Base-by-base conservation (phyloP, 73 alveolate species). In the Durusdinium trenchii region DNA sequence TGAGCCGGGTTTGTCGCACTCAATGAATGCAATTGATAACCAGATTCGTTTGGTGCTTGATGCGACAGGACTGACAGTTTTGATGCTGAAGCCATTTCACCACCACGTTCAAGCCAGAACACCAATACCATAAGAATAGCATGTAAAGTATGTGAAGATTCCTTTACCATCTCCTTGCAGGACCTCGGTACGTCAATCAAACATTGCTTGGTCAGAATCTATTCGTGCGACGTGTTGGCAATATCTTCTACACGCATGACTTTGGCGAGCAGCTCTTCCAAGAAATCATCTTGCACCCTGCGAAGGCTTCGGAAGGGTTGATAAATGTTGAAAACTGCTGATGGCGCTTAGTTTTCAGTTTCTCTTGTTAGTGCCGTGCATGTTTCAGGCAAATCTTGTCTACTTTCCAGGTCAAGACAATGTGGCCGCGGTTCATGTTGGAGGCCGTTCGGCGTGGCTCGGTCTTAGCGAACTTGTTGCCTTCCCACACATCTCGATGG, bases 211-310 rank as follows among this genome's bases (percentile, higher is more conserved):
- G 94, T 79, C 7, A n/a, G 30, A 36, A 42, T 18, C 20, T 85
- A 23, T 54, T 36, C 42, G 94, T 38, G 51, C 94, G 94, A 35
- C 78, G 79, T 12, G 79, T 85, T 36, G 79, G 94, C 16, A 51
- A 85, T 30, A 20, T 86, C 42, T 86, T n/a, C 81, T 86, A 86
- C 61, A 61, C 71, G 45, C 71, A 86, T 42, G 71, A 32, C 28
- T 86, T 86, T 57, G 95, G 81, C 4, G 95, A 86, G 43, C 26
- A n/a, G 81, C 57, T 86, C 45, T 86, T 86, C 81, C 95, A 86
- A 30, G 95, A 86, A 60, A 43, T 86, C 36, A 40, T 86, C 43
- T n/a, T 86, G 81, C 95, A 86, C 52, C 38, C 51, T 38, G 95
- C 52, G 7, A 42, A 86, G 95, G 95, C 95, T n/a, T n/a, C n/a